Percentiles rank a stretch among this genome's conserved stretches.
These are phyloP conservation scores for Solanum clarkiae DNA, from an alignment of 257 asterid genomes.

Conservation along the genomic window DNA sequence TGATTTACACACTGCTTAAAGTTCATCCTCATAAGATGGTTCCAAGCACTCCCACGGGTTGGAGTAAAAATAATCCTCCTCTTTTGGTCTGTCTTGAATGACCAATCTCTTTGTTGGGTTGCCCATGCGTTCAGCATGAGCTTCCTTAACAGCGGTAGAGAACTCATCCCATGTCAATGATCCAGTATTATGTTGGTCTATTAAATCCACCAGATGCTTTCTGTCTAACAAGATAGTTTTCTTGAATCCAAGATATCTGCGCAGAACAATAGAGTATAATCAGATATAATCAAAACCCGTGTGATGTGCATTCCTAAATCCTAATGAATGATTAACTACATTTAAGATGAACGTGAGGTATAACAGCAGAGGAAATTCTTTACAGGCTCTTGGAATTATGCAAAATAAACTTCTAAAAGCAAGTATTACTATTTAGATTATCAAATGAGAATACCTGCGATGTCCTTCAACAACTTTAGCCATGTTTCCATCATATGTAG, in stretches of 20 bases:
- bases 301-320: not conserved
- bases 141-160: conserved; percentile 31
- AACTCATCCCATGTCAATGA: conserved; percentile 47
- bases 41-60: conserved; percentile 62
- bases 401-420: not conserved
- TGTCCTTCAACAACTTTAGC: conserved; percentile 35
- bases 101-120: conserved; percentile 21
- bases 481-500: conserved; percentile 34
- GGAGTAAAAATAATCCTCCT: conserved; percentile 62
- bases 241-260: conserved; percentile 48
- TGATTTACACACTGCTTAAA: not conserved
- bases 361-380: not conserved
- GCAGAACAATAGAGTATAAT: not conserved
- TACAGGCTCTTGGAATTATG: not conserved
- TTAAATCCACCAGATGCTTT: conserved; percentile 32
- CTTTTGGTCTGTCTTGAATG: conserved; percentile 42
- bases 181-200: conserved; percentile 25
- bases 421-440: not conserved
- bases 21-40: conserved; percentile 4
- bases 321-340: not conserved
- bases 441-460: conserved; percentile 16
- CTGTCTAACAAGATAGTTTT: conserved; percentile 44
- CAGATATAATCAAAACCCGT: not conserved
- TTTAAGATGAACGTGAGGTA: not conserved
- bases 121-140: conserved; percentile 40